Evolutionary conservation across 768 basidiomycete genomes (phyloP).

Genomic region (Kwoniella sp.): DNA sequence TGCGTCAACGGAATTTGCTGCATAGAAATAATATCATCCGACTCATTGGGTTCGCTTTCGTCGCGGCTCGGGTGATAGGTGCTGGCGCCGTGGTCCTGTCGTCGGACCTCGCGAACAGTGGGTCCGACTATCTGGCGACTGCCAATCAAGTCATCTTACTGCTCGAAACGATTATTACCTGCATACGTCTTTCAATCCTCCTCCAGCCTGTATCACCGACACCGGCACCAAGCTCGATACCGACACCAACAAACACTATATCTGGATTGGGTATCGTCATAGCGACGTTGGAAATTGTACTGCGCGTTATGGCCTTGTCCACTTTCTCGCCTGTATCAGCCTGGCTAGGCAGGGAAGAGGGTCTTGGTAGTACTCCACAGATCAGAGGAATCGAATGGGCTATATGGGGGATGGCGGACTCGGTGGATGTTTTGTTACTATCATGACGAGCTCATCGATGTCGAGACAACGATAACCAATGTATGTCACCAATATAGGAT

Average conservation of each 20-base stretch:
- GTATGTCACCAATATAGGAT: background rate
- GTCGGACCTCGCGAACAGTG: too few species aligned
- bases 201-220: background rate
- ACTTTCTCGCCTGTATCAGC: background rate
- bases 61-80: background rate
- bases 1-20: background rate
- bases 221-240: background rate
- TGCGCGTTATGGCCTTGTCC: background rate
- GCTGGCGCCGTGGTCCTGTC: background rate
- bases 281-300: background rate
- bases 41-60: background rate
- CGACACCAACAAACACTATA: background rate
- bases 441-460: background rate
- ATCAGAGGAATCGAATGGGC: slow-evolving; percentile 6
- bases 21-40: background rate
- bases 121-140: background rate
- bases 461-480: background rate
- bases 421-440: background rate
- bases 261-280: background rate
- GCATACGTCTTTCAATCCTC: background rate
- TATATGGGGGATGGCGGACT: slow-evolving; percentile 3
- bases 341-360: background rate
- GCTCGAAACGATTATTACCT: background rate
- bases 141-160: background rate
- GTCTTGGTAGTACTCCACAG: background rate